Base-by-base conservation (phyloP, 2,329 filamentous ascomycete genomes). In the Allantophomopsis lycopodina region DNA sequence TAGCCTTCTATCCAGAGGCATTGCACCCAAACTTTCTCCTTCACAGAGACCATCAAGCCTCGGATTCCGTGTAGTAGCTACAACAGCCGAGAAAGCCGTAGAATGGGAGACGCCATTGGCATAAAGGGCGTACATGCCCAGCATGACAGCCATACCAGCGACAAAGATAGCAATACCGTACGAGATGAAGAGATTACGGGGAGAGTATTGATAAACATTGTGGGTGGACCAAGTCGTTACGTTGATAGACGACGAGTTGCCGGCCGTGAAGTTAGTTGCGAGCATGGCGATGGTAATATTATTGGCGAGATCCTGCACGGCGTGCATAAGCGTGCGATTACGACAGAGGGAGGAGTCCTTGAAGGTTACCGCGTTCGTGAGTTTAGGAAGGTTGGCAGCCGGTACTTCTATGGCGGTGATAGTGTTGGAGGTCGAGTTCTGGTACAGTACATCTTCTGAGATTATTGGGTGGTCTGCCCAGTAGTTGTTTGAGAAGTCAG, bases 281-380 rank as follows among this genome's bases (percentile, higher is more conserved):
- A 48, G 39, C 40, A 48, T 41, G 35, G 41, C 43, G n/a, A 52
- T 49, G n/a, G 45, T 50, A 21, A 52, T 46, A 10, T 51, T 51
- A 17, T 46, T 44, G 12, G 44, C 40, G 1, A 51, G 35, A 31
- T 50, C 48, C 34, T 50, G 44, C 5, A 51, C 39, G 4, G 44
- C 47, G 14, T 30, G 35, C 3, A 35, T 11, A 6, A 50, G 31
- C 0, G 41, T 47, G 8, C 39, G 13, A 17, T 51, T 51, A 7
- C 49, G 41, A 30, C 49, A 51, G 28, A 39, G 36, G 11, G 37
- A 28, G 2, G 38, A 17, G 14, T 35, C 32, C 32, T 15, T 34
- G 32, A 34, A 14, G 14, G 32, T 34, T 10, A 34, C n/a, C 12
- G 32, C 8, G 23, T 28, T 41, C 2, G 31, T 37, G 16, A 38